Evolutionary conservation across 2,329 filamentous ascomycete species (phyloP), one percentile per base, ranked within the genome.

Genomic region (Epichloe coenophiala): DNA sequence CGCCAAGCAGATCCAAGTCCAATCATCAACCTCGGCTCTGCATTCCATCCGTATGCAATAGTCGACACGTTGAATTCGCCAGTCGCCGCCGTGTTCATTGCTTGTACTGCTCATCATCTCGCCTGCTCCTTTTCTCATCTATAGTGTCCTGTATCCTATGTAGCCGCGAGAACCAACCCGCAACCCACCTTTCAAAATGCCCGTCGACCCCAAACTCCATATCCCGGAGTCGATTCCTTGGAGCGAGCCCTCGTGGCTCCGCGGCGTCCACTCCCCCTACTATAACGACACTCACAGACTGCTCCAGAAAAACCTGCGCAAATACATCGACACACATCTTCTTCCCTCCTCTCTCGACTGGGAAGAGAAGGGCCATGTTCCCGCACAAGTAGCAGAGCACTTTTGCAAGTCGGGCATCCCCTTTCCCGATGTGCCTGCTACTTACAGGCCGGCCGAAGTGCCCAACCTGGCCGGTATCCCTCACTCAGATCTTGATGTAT

Each of bases 251-350:
- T 57, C 59, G 1, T 65, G 62, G 64, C 58, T 58, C 47, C 53
- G 55, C 27, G 48, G 58, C 0, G 54, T 63, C 5, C 53, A 58
- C 6, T 64, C 62, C 2, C 2, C 80, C 0, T 83, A 84, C 65
- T 85, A 86, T 68, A 81, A 73, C 31, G 70, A 74, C 13, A 76
- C 75, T 2, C 83, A 86, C 60, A 72, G 74, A 35, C 66, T 64
- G n/a, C 69, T 85, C 2, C 77, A 79, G 48, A 69, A 75, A 38
- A 70, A 68, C 4, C 66, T 84, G 0, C 75, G 82, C 39, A 59
- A 70, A 23, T 84, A 84, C 54, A 68, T 84, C 45, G 74, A 84
- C 52, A 68, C 71, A 2, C 65, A 80, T 38, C 69, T 85, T 43
- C 65, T 76, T 2, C 80, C 80, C 0, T 69, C 75, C 55, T 75